phyloP scores from a whole-genome alignment of 495 filamentous ascomycete genomes.

The Wilcoxina mikolae region DNA sequence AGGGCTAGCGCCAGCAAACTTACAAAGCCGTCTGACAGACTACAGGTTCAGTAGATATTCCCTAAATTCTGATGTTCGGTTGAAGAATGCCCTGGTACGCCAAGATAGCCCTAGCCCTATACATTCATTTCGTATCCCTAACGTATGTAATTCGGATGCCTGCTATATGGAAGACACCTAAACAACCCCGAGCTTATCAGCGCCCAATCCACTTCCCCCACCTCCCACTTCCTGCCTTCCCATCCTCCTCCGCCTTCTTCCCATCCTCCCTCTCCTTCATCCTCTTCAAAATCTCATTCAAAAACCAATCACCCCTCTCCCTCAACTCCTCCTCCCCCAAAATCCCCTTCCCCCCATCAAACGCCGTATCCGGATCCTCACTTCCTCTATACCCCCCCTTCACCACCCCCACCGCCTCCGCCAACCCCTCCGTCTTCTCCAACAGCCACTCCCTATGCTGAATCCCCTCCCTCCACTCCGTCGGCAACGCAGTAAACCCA shows the following conservation, averaged over 20 bases:
- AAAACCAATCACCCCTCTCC: neutral
- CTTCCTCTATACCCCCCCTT: neutral
- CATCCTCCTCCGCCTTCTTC: neutral
- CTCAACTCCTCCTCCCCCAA: neutral
- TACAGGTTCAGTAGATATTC: too few species aligned
- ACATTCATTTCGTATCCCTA: too few species aligned
- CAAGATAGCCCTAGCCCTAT: too few species aligned
- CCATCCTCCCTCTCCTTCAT: neutral
- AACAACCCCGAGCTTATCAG: too few species aligned
- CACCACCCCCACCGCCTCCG: neutral
- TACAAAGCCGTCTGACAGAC: too few species aligned
- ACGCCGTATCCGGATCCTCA: neutral
- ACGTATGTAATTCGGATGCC: too few species aligned
- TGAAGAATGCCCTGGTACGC: too few species aligned
- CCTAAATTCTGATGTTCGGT: too few species aligned
- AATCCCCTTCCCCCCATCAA: neutral
- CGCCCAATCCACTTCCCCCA: too few species aligned
- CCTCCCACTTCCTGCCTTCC: neutral
- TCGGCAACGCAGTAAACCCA: conserved; percentile 32
- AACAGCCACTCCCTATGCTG: conserved; percentile 32
- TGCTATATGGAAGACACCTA: too few species aligned
- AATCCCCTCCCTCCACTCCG: conserved; percentile 34
- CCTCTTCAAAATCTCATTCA: neutral
- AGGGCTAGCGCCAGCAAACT: too few species aligned
- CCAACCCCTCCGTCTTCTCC: conserved; percentile 25